A percentile compares a stretch with the other conserved stretches of the same genome.
Evolutionary conservation across 225 moss, liverwort and hornwort species (phyloP).

Genomic region (Marchantia paleacea): DNA sequence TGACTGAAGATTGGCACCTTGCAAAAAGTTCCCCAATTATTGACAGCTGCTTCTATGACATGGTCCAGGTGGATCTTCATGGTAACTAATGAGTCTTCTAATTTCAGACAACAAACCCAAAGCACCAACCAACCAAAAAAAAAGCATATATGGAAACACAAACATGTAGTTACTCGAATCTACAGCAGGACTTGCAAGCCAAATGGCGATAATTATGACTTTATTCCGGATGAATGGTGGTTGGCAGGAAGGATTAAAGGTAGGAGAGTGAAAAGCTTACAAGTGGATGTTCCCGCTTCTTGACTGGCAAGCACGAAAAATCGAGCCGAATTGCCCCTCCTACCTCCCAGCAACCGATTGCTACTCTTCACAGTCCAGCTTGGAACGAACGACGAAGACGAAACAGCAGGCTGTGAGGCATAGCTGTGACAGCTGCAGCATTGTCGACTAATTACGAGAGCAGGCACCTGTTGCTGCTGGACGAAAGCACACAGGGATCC

Average conservation of each 20-base stretch:
- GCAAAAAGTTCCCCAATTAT: too few species aligned
- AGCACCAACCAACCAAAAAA: not conserved
- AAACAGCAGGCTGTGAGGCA: not conserved
- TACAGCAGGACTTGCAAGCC: not conserved
- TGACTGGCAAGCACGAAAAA: constrained; percentile 22
- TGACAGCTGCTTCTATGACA: too few species aligned
- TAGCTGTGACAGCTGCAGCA: constrained; percentile 3
- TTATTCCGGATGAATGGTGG: not conserved
- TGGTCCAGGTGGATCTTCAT: too few species aligned
- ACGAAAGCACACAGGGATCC: constrained; percentile 1
- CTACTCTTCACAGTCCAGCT: constrained; percentile 2
- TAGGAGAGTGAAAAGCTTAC: constrained; percentile 20
- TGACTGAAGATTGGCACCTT: too few species aligned
- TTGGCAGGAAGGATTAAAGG: not conserved
- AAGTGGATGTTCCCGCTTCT: constrained; percentile 35
- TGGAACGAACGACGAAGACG: not conserved
- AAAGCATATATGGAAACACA: not conserved
- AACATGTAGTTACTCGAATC: not conserved
- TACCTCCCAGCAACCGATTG: not conserved
- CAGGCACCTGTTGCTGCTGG: not conserved
- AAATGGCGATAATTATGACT: not conserved
- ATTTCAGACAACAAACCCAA: too few species aligned
- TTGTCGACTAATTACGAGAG: constrained; percentile 2
- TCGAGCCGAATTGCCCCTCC: not conserved
- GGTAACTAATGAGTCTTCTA: too few species aligned